These are phyloP conservation scores for Cryptococcus depauperatus DNA, from an alignment of 1,284 basidiomycete genomes.

Conservation along the genomic window DNA sequence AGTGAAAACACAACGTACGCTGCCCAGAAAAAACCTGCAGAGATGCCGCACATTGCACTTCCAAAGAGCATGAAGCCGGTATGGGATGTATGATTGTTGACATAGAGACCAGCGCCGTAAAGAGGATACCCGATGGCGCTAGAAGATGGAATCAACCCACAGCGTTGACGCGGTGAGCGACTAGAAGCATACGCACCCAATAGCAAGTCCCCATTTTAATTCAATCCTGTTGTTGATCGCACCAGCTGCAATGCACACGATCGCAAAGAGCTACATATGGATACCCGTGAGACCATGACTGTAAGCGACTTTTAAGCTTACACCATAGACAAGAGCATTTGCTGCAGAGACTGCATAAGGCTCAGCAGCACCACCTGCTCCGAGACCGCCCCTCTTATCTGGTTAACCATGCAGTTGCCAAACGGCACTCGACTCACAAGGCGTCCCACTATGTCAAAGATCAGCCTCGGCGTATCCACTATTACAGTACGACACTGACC, in stretches of 20 bases:
- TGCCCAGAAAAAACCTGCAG: slow-evolving; percentile 36
- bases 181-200: slow-evolving; percentile 15
- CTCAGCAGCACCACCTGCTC: slow-evolving; percentile 31
- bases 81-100: slow-evolving; percentile 20
- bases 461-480: too few relatives aligned
- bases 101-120: slow-evolving; percentile 35
- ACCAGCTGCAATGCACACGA: slow-evolving; percentile 22
- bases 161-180: too few relatives aligned
- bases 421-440: background rate
- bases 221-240: slow-evolving; percentile 27
- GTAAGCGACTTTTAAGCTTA: slow-evolving; percentile 4
- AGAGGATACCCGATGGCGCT: slow-evolving; percentile 25
- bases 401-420: background rate
- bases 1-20: slow-evolving; percentile 15
- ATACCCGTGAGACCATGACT: too few relatives aligned
- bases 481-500: too few relatives aligned
- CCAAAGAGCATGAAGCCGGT: slow-evolving; percentile 32
- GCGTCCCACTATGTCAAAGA: too few relatives aligned
- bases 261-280: slow-evolving; percentile 13
- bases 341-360: slow-evolving; percentile 33
- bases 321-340: slow-evolving; percentile 29
- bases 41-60: slow-evolving; percentile 26
- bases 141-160: background rate
- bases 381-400: slow-evolving; percentile 29
- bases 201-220: slow-evolving; percentile 23